Evolutionary conservation across 305 asterid genomes (phyloP), one percentile per base, ranked within the genome.

Genomic region (Lippia alba): DNA sequence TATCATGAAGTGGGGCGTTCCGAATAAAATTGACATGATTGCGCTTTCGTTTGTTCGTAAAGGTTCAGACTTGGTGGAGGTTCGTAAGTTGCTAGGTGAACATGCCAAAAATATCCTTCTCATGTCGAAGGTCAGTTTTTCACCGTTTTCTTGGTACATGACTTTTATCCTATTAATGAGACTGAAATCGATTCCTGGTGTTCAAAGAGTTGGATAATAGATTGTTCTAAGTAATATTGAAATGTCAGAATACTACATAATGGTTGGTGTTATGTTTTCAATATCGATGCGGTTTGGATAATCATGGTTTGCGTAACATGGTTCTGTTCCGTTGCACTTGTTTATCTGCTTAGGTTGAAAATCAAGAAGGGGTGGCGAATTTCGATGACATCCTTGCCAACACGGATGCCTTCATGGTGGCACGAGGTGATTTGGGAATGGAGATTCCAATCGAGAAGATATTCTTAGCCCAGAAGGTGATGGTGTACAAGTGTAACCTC

Each of bases 401-500:
- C 62, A 81, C 94, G 15, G 94, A 89, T 58, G 93, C 94, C 34
- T 87, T 89, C 69, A 89, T 89, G 96, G 96, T 89, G 54, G 93
- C 91, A 33, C 64, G 91, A 67, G 90, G 95, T 7, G 90, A 88
- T 64, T 81, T 88, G 3, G 95, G 91, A 17, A 84, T 84, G 95
- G 95, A 88, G 55, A 88, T 88, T 45, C 95, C 95, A 11, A 84
- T 88, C 41, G 96, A 86, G 79, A 88, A 86, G 84, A 88, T 88
- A 51, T 88, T 88, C 44, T 66, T 88, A 45, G 96, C 91, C 64
- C 96, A 89, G 79, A 89, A 87, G 78, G 87, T 84, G 70, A 89
- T 89, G 96, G 77, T 87, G 1, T 79, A 87, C 89, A 87, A 85
- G 77, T 85, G 92, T 53, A 89, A 89, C 53, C 72, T 87, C 78